A percentile compares a stretch with the other conserved stretches of the same genome.
Evolutionary conservation across 257 asterid species (phyloP).

Genomic region (Craterostigma plantagineum): DNA sequence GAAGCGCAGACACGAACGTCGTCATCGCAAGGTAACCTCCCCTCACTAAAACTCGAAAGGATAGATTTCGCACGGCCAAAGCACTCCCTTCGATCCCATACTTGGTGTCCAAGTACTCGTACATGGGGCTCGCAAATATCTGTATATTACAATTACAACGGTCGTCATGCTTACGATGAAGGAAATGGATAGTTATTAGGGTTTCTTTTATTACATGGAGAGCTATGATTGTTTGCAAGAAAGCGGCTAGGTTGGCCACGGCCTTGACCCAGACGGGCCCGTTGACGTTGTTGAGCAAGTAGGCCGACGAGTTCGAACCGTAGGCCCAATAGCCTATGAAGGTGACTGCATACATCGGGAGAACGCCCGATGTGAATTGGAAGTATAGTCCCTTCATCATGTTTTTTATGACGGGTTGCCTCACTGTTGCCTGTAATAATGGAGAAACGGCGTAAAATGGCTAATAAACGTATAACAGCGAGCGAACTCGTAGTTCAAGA

Average conservation of each 20-base stretch:
- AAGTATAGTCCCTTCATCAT: slow-evolving; percentile 87
- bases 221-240: slow-evolving; percentile 70
- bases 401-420: slow-evolving; percentile 69
- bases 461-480: neutral
- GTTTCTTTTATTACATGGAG: slow-evolving; percentile 35
- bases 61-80: slow-evolving; percentile 40
- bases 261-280: slow-evolving; percentile 80
- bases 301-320: slow-evolving; percentile 47
- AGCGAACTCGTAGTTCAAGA: neutral
- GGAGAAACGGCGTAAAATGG: neutral
- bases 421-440: slow-evolving; percentile 70
- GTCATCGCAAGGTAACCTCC: slow-evolving; percentile 65
- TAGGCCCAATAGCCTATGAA: slow-evolving; percentile 96
- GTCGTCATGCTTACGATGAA: neutral
- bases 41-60: slow-evolving; percentile 55
- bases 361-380: slow-evolving; percentile 70
- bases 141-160: slow-evolving; percentile 14
- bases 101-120: slow-evolving; percentile 77
- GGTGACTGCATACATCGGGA: slow-evolving; percentile 78
- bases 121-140: slow-evolving; percentile 98
- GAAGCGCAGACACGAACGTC: slow-evolving; percentile 60
- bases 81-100: slow-evolving; percentile 57
- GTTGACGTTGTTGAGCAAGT: slow-evolving; percentile 63
- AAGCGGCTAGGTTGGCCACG: slow-evolving; percentile 58
- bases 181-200: neutral